Evolutionary conservation across 495 filamentous ascomycete species (phyloP), one percentile per base, ranked within the genome.

Genomic region (Penicillium lagena): DNA sequence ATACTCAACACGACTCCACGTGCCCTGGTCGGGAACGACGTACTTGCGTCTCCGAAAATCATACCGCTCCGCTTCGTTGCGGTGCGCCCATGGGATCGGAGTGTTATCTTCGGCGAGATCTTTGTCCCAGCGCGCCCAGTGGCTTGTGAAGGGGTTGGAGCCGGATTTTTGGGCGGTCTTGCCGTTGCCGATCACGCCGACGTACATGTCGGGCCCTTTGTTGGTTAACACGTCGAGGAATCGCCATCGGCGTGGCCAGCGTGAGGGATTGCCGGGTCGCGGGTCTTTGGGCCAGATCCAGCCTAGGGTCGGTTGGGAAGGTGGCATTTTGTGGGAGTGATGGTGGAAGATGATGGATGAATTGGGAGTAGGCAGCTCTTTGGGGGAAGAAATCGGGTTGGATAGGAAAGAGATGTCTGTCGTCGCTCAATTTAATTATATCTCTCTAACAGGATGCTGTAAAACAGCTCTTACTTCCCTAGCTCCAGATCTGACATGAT

Each of bases 221-320:
- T 60, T 59, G 2, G 43, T 63, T 13, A 74, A 39, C 43, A 73
- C 52, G 31, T 75, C 66, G 9, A 44, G 43, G 15, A 72, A 38
- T 4, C 71, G 56, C 51, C 63, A 60, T 43, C 51, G 49, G 34
- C 58, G 46, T n/a, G 59, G 46, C 68, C 69, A 66, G 41, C 32
- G 47, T 9, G 35, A 11, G 34, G 62, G 60, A 22, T 67, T 64
- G 40, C 62, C 60, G n/a, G 58, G 64, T 11, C 52, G 45, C 9
- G 64, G 66, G 35, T 70, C 64, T 60, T 67, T 67, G 33, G 64
- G 64, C 66, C 66, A 70, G 46, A 70, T 66, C 49, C 48, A 66
- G 45, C 53, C 64, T 11, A 57, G 33, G 9, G 40, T 40, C 45
- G 41, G 41, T 14, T 35, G 43, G 37, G 7, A 49, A n/a, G 47